These are phyloP conservation scores for Fusarium mangiferae DNA, from an alignment of 2,329 filamentous ascomycete species.

Conservation along the genomic window DNA sequence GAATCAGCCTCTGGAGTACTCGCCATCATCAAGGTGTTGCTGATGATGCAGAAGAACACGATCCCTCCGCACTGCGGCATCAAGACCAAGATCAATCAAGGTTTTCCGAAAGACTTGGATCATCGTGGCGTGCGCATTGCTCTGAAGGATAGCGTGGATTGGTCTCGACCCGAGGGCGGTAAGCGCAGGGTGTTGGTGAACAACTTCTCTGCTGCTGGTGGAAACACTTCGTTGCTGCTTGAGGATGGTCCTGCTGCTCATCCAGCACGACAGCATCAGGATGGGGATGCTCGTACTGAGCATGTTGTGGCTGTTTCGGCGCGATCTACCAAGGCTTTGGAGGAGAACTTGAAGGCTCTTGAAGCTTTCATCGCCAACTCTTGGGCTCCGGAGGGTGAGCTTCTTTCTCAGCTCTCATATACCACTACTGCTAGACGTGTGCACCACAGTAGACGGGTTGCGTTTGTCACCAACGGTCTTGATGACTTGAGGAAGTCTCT, in stretches of 20 bases:
- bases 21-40: background rate
- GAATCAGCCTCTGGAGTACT: background rate
- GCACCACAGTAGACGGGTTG: background rate
- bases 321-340: background rate
- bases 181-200: background rate
- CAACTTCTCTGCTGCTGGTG: slow-evolving; percentile 1
- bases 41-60: slow-evolving; percentile 1
- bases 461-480: background rate
- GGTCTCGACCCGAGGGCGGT: background rate
- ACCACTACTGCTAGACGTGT: background rate
- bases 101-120: background rate
- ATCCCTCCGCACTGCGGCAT: slow-evolving; percentile 37
- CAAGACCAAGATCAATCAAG: slow-evolving; percentile 5
- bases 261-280: background rate
- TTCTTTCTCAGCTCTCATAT: background rate
- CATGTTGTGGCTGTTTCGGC: background rate
- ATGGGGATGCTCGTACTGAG: background rate
- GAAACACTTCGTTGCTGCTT: background rate
- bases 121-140: background rate
- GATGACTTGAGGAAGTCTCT: background rate
- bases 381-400: background rate
- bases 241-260: background rate
- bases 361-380: background rate
- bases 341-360: background rate
- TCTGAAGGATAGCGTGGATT: background rate